Evolutionary conservation across 208 protist species (phyloP), one percentile per base, ranked within the genome.

Genomic region (Crithidia brevicula): DNA sequence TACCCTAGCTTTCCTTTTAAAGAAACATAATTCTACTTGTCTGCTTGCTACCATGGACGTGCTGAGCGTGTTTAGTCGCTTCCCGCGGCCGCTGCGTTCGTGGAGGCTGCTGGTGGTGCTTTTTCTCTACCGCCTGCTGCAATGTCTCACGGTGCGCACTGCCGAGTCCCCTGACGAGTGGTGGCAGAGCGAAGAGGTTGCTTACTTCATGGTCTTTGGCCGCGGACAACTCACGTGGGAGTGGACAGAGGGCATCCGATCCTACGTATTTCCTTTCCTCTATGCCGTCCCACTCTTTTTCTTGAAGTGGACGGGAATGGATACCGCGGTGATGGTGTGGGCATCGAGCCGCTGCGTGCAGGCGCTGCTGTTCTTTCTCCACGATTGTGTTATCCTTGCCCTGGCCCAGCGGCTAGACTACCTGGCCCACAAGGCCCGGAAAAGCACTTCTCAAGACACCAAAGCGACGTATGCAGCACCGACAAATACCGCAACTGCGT

Each of bases 111-210:
- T 76, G 9, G n/a, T 40, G 13, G 22, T 16, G 16, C 50, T 85
- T 25, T 83, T 89, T 34, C 18, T 86, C 15, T 88, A 82, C 51
- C 84, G 86, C 31, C 28, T 89, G 1, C 34, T 85, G 31, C 77
- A 91, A 0, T 77, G 77, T 38, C 42, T 92, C 7, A 77, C 74
- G 11, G 46, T 90, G 33, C 54, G 52, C 16, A 87, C 83, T 3
- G 71, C 72, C 3, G 89, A 93, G 51, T 74, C 86, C 8, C 88
- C 92, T 4, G 92, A 96, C 54, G 88, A 93, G 72, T 96, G 87
- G 86, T 96, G 92, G 92, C 92, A 96, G 69, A 86, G 86, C 36
- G 74, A 79, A 9, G 89, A 96, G 60, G 80, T 96, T 4, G 92
- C 89, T 13, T 96, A 96, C 67, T 63, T 80, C 36, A 67, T 94